These are phyloP conservation scores for Wickerhamiella brachini DNA, from an alignment of 805 yeast species.

Conservation along the genomic window DNA sequence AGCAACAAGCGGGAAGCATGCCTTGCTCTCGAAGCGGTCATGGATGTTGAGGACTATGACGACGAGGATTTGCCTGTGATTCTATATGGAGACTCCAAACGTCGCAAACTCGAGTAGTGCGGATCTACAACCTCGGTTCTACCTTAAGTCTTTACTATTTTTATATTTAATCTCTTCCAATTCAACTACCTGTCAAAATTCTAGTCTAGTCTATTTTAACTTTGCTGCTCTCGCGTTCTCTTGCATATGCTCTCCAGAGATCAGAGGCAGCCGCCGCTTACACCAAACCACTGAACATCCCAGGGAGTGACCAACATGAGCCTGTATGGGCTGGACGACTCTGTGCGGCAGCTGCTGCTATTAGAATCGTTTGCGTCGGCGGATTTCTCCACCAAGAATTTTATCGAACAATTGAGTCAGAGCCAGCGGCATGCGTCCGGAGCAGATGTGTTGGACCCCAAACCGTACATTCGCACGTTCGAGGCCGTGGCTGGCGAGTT, in stretches of 20 bases:
- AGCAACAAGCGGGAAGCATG: neutral
- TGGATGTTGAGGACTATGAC: neutral
- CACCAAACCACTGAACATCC: too few species aligned
- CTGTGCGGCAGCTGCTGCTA: conserved; percentile 21
- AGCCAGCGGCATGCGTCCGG: conserved; percentile 35
- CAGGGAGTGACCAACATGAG: conserved; percentile 15
- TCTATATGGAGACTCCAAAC: neutral
- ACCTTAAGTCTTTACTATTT: too few species aligned
- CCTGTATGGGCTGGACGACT: conserved; percentile 23
- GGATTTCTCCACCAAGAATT: conserved; percentile 54
- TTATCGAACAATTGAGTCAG: conserved; percentile 64
- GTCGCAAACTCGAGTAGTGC: neutral
- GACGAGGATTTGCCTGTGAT: neutral
- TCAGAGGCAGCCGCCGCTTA: too few species aligned
- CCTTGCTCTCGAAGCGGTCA: neutral
- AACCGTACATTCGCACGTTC: conserved; percentile 86
- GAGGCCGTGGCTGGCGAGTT: conserved; percentile 72
- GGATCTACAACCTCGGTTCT: too few species aligned
- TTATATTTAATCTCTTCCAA: too few species aligned
- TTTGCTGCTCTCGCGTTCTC: too few species aligned
- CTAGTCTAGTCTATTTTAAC: too few species aligned
- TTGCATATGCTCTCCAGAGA: too few species aligned
- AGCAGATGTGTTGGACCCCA: conserved; percentile 52
- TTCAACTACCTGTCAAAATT: too few species aligned
- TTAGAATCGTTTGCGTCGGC: conserved; percentile 21